Conservation (phyloP, 352 stramenopile genomes). For the Elongisporangium anandrum region DNA sequence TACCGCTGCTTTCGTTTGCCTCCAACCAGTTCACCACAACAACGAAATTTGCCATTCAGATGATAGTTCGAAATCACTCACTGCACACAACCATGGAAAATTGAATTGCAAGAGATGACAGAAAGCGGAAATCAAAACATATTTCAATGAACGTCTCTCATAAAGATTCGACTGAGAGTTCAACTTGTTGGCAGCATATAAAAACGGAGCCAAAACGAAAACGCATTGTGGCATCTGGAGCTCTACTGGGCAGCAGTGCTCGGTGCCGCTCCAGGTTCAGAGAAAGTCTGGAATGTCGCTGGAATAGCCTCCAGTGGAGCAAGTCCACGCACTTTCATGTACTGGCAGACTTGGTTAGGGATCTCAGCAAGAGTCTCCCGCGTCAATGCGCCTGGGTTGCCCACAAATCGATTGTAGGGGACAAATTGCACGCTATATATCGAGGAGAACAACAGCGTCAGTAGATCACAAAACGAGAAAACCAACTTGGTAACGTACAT, state of each 20-base stretch:
- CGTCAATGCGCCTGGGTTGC: conserved; percentile 36
- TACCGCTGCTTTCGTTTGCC: background rate
- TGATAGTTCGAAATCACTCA: too few species aligned
- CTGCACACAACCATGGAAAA: too few species aligned
- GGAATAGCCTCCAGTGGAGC: conserved; percentile 39
- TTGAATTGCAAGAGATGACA: too few species aligned
- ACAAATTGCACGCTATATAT: conserved; percentile 56
- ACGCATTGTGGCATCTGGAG: background rate
- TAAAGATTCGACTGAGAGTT: background rate
- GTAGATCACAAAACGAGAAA: too few species aligned
- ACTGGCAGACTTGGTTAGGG: conserved; percentile 66
- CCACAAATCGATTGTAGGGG: conserved; percentile 46
- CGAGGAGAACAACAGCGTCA: conserved; percentile 3
- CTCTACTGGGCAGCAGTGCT: conserved; percentile 7
- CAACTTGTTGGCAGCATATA: background rate
- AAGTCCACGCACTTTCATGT: conserved; percentile 66
- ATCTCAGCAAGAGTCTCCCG: conserved; percentile 67
- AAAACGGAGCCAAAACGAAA: background rate
- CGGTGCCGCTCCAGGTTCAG: conserved; percentile 18
- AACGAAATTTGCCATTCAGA: too few species aligned
- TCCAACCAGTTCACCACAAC: background rate
- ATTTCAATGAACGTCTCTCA: background rate
- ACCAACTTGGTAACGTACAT: conserved; percentile 59
- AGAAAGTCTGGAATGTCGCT: conserved; percentile 44
- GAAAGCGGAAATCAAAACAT: background rate